These are phyloP conservation scores for Ilex aquifolium DNA, from an alignment of 257 asterid genomes.

Conservation along the genomic window DNA sequence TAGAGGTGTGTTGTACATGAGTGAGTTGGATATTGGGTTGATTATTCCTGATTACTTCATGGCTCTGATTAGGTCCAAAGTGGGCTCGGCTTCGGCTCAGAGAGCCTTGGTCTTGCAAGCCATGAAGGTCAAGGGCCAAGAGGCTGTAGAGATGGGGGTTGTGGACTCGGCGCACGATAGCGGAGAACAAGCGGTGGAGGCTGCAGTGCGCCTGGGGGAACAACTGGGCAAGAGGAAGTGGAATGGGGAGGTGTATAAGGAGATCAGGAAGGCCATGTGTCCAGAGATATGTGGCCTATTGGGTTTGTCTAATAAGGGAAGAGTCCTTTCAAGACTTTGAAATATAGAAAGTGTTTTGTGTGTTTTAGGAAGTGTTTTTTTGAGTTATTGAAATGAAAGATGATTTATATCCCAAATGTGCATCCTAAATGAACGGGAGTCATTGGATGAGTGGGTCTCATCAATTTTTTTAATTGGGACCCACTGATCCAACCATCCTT, in stretches of 20 bases:
- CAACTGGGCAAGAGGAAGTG: constrained; percentile 50
- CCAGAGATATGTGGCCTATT: constrained; percentile 51
- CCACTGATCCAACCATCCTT: too few species aligned
- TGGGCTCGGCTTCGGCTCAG: constrained; percentile 33
- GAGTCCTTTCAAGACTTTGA: constrained; percentile 56
- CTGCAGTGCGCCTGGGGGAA: constrained; percentile 46
- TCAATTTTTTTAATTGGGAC: too few species aligned
- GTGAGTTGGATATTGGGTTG: constrained; percentile 81
- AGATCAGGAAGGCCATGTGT: constrained; percentile 50
- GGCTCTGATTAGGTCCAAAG: constrained; percentile 46
- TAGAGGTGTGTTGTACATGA: constrained; percentile 67
- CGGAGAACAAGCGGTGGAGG: constrained; percentile 49
- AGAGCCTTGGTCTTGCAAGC: constrained; percentile 49
- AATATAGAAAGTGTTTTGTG: too few species aligned
- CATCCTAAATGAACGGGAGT: too few species aligned
- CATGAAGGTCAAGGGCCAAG: constrained; percentile 46
- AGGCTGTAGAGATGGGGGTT: constrained; percentile 58
- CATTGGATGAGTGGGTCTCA: too few species aligned
- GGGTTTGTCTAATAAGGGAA: constrained; percentile 31
- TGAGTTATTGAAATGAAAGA: too few species aligned
- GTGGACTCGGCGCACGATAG: constrained; percentile 42
- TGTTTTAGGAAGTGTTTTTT: too few species aligned
- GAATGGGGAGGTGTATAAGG: constrained; percentile 61
- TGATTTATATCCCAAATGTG: too few species aligned
- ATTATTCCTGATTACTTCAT: constrained; percentile 66